phyloP scores from a whole-genome alignment of 345 rosid genomes.

The Syzygium jambos region DNA sequence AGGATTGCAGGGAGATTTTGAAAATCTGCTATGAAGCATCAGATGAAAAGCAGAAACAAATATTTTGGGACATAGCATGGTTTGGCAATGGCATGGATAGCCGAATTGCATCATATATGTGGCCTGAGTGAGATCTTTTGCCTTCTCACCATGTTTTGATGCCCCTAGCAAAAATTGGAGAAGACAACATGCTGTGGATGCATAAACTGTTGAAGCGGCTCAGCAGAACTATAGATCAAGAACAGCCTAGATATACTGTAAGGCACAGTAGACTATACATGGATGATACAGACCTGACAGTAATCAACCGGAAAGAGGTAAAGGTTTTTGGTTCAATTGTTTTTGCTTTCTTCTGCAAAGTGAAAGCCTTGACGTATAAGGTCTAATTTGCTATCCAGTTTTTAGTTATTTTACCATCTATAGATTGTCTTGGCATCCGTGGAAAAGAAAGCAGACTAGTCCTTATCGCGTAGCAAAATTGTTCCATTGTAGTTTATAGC shows the following conservation, averaged over 20 bases:
- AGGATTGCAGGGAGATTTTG: neutral
- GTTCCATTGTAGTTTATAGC: too few relatives aligned
- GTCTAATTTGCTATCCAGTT: too few relatives aligned
- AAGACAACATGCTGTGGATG: neutral
- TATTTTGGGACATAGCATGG: neutral
- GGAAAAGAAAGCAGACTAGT: rapidly evolving
- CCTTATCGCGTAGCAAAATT: too few relatives aligned
- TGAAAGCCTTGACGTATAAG: too few relatives aligned
- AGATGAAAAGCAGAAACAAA: neutral
- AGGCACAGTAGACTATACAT: rapidly evolving
- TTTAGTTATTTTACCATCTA: rapidly evolving
- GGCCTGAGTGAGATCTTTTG: neutral
- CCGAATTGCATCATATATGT: neutral
- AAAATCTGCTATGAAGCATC: neutral
- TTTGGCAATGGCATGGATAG: neutral
- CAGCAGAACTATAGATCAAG: rapidly evolving
- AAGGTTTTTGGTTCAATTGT: neutral
- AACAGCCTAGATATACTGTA: neutral
- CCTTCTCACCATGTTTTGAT: neutral
- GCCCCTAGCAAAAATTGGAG: neutral
- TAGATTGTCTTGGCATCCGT: rapidly evolving
- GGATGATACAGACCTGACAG: rapidly evolving
- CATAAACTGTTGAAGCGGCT: neutral
- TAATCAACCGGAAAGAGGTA: neutral
- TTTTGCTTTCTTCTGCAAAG: neutral